Base-by-base conservation (phyloP, 352 stramenopile species). In the Plasmopara halstedii region DNA sequence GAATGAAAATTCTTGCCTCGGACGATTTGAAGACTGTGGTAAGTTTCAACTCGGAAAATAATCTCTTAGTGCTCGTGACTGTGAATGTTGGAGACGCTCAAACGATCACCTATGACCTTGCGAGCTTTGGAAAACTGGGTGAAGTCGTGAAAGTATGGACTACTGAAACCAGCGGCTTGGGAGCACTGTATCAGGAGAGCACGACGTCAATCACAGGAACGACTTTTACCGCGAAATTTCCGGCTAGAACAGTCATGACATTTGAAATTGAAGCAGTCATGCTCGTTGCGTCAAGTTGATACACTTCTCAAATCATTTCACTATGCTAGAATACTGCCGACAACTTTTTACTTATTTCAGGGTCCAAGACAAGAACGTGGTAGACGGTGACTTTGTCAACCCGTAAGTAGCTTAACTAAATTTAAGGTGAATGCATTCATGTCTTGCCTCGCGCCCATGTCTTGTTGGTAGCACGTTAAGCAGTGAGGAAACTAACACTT, bases 1-100 rank as follows among this genome's bases (percentile, higher is more conserved):
- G 65, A 10, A 80, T 83, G 67, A 41, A 43, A 20, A 75, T 83
- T 52, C 56, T 75, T 27, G 37, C 45, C n/a, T 73, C 54, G 10
- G 46, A 58, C 46, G 62, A 60, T 20, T 44, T 62, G 18, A 63
- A 63, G 44, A 79, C 67, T 1, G 67, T 80, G 8, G 52, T 75
- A 13, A 58, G 67, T 5, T 67, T 71, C 40, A 67, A 80, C 27
- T 53, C 53, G 10, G 48, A 17, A 0, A 59, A 64, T 18, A 65
- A 64, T 19, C 33, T 79, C 37, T 50, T 83, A 17, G 70, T 77
- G 2, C 20, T 83, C 13, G 67, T 69, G 22, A 71, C 62, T 0
- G 62, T 77, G 20, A 83, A 83, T 54, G 66, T 46, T 26, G 57
- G 46, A 11, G 52, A 52, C 4, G 43, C 43, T 1, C 57, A 67